Base-by-base conservation (phyloP, 352 stramenopile genomes). In the Sclerospora graminicola region DNA sequence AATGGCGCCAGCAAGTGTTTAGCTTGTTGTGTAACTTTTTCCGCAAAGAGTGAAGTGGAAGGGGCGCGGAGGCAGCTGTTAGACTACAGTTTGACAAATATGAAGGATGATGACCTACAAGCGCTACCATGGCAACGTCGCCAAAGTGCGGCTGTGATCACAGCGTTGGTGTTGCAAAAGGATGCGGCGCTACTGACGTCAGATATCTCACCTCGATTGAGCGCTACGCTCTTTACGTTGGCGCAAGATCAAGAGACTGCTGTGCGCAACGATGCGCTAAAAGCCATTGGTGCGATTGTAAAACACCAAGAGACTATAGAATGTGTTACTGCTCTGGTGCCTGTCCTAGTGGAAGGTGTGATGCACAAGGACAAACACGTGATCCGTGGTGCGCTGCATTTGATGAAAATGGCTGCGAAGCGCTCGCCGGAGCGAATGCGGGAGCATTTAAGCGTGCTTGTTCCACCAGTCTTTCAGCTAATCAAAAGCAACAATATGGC, bases 401-500 rank as follows among this genome's bases (percentile, higher is more conserved):
- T 90, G 30, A 63, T 69, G 34, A 92, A 94, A 58, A 48, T 75
- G 5, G 45, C 84, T 34, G 70, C 73, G 4, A 90, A 92, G 61
- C 64, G 66, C 18, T 66, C 78, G n/a, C 67, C 82, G 7, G 61
- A 60, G 32, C 41, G 60, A 19, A 77, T 67, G 40, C 81, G 78
- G 7, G 51, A 46, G 11, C 64, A 89, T 39, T 28, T 89, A 18
- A 34, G 41, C 8, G 54, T 57, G 34, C 69, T 94, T 30, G 82
- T 95, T 47, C 75, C 79, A 15, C 56, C 72, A 41, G 76, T 83
- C 23, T 91, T 95, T 47, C 57, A 72, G 54, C 63, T 84, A 28
- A 88, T 95, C 60, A 92, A 92, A 69, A 84, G 82, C 64, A 82
- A 82, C 54, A 92, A 94, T 55, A 73, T 95, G 41, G 72, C 76